Evolutionary conservation across 148 eudicot genomes (phyloP), one percentile per base, ranked within the genome.

Genomic region (Rhododendron vialii): DNA sequence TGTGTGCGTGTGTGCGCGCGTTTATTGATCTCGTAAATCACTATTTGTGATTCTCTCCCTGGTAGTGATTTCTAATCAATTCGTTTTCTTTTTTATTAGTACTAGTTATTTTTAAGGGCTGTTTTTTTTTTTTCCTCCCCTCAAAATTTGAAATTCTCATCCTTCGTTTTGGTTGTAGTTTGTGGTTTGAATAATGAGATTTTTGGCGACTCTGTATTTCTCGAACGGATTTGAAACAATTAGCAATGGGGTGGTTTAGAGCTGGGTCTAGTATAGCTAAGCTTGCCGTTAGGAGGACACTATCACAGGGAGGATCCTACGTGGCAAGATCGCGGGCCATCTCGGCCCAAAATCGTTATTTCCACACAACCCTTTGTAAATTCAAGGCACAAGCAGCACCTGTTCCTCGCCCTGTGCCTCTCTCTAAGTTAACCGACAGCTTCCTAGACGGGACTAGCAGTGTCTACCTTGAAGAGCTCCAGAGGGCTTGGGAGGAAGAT

Each of bases 361-460:
- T 96, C 71, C 96, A 95, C 41, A 71, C 76, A 82, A 87, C 93
- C 35, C 81, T 93, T 75, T 89, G 86, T 28, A 93, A 88, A 81
- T 78, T 92, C 12, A 90, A 90, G 86, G 94, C 94, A 38, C 92
- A 93, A 63, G 84, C 93, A 24, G 95, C 96, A 33, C 96, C 99
- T 74, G 92, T 93, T 65, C 99, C 99, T 7, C 76, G 93, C 5
- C 92, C 98, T 51, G 98, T 95, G 82, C 99, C 98, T 22, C 90
- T 96, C 26, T 95, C 98, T 30, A 93, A 93, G 92, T 91, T 95
- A 51, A 95, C 96, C 28, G 98, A 95, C 85, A 96, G 94, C 86
- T 96, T 96, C 89, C 86, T 96, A 65, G 99, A 96, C 76, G 99
- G 99, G 43, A 95, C 99, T 2, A 96, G 99, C 88, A 96, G 99